Conservation (phyloP, 441 rosid genomes). For the Gossypium davidsonii region DNA sequence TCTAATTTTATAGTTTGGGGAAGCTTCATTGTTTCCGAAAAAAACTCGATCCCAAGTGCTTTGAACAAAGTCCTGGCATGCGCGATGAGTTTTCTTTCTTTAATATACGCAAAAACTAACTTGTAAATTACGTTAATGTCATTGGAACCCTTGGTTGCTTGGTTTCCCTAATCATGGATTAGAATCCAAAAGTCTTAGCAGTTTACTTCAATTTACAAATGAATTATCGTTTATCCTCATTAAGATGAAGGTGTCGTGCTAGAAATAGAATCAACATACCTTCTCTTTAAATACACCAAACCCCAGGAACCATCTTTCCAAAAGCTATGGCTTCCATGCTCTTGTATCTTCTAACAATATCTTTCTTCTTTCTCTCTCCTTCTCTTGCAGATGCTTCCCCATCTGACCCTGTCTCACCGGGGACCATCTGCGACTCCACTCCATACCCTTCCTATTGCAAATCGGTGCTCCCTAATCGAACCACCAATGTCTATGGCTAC, state of each 20-base stretch:
- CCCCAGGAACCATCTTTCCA: background rate
- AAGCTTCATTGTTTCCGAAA: too few relatives aligned
- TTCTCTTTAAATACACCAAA: conserved; percentile 15
- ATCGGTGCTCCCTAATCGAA: conserved; percentile 47
- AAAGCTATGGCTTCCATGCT: conserved; percentile 26
- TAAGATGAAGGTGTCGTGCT: background rate
- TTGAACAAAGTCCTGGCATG: too few relatives aligned
- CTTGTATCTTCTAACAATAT: background rate
- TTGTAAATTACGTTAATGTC: background rate
- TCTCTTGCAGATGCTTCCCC: conserved; percentile 22
- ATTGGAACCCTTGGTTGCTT: background rate
- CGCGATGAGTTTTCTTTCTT: background rate
- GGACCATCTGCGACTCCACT: conserved; percentile 46
- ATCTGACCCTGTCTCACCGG: conserved; percentile 21
- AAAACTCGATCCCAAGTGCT: too few relatives aligned
- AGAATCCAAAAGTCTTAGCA: background rate
- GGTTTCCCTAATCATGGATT: background rate
- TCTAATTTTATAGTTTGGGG: background rate
- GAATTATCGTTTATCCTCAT: background rate
- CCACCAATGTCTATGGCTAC: conserved; percentile 37
- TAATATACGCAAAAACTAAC: background rate
- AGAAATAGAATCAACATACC: background rate
- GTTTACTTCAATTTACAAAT: conserved; percentile 20
- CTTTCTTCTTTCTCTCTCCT: conserved; percentile 18
- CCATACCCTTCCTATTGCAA: conserved; percentile 69